Percentiles rank a stretch among this genome's conserved stretches.
Conservation (phyloP, 2,329 filamentous ascomycete genomes). For the Talaromyces atroroseus region DNA sequence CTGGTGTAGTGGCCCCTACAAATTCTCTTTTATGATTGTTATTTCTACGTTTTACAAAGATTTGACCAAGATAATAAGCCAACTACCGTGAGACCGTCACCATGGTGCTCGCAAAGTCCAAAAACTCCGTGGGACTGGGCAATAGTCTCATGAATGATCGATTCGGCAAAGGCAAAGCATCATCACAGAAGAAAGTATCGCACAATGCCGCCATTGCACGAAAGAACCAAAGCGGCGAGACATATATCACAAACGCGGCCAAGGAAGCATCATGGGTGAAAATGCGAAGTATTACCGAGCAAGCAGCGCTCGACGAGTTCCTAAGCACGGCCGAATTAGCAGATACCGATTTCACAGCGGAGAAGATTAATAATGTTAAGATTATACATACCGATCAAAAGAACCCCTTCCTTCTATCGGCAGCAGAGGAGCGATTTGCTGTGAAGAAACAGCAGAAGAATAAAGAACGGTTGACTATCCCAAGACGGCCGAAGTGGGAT, state of each 20-base stretch:
- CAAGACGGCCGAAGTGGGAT: conserved; percentile 85
- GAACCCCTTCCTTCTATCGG: conserved; percentile 87
- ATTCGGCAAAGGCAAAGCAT: conserved; percentile 86
- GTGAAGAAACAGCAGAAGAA: conserved; percentile 79
- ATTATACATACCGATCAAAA: conserved; percentile 96
- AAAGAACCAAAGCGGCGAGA: conserved; percentile 69
- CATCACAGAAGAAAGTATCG: conserved; percentile 69
- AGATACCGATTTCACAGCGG: conserved; percentile 97
- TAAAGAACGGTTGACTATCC: conserved; percentile 74
- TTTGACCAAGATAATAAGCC: not conserved
- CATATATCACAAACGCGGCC: conserved; percentile 84
- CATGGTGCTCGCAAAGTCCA: conserved; percentile 84
- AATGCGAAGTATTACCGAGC: conserved; percentile 98
- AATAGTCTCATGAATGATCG: conserved; percentile 98
- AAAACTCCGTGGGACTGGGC: conserved; percentile 89
- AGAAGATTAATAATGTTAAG: conserved; percentile 98
- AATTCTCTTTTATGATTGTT: not conserved
- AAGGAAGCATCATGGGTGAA: conserved; percentile 96
- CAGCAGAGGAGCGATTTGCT: conserved; percentile 72
- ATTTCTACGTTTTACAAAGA: not conserved
- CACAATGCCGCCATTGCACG: conserved; percentile 62
- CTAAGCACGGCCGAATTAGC: conserved; percentile 90
- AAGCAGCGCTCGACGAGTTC: conserved; percentile 94
- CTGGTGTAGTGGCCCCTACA: not conserved
- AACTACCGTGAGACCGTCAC: conserved; percentile 22